Evolutionary conservation across 768 basidiomycete genomes (phyloP), one percentile per base, ranked within the genome.

Genomic region (Tulasnella sp.): DNA sequence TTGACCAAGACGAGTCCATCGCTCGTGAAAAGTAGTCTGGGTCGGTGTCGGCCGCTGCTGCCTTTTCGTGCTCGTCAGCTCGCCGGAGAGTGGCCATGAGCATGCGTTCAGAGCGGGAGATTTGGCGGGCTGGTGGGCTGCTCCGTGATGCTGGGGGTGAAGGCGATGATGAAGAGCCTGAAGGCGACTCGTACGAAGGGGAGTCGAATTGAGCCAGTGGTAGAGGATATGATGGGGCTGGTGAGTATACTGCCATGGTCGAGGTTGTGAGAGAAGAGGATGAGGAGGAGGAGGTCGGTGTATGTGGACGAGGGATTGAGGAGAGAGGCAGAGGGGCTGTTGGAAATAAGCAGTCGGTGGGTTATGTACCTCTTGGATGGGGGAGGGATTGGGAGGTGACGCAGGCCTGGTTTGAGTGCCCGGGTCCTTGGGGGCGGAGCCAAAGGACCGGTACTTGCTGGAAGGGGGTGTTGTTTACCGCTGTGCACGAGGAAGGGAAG

Each of bases 21-120:
- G 77, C 16, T 4, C 54, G 79, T 46, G 79, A 75, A 75, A 74
- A 80, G 74, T 80, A 80, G 73, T 80, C 79, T 7, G 77, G 60
- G 60, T 78, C 77, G 8, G 31, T 18, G 79, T 46, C 41, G 72
- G 28, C 31, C 16, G 40, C 34, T 34, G 79, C 28, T 46, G 72
- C 34, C 42, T 44, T 73, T 48, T 74, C 72, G 72, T 73, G 58
- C 74, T 75, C 72, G 34, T 80, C 79, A 42, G 79, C 79, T 34
- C 79, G 72, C 37, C 74, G 37, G 3, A 80, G 79, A 22, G 79
- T 60, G 28, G 34, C 44, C 72, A 80, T 46, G 34, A 80, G 79
- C 79, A 80, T 74, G 42, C 74, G 72, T 37, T 80, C 79, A 5
- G 79, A 80, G 28, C 69, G 79, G 20, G 79, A 74, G 44, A 80